Conservation (phyloP, 805 yeast genomes). For the Yamadazyma paraphyllophila region DNA sequence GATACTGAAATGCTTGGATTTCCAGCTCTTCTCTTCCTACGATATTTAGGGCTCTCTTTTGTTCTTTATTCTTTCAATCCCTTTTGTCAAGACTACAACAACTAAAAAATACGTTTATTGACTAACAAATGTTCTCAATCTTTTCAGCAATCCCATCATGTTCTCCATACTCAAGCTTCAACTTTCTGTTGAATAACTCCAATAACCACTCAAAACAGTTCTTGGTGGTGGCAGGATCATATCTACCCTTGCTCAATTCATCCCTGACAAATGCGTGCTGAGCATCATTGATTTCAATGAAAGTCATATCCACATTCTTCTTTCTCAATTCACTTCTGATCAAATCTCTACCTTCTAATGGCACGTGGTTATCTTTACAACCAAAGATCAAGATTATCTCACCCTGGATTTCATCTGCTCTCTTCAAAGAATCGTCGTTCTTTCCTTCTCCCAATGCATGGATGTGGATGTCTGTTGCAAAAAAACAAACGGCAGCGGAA, state of each 20-base stretch:
- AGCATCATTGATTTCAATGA: constrained; percentile 73
- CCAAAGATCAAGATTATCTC: constrained; percentile 74
- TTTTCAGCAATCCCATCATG: constrained; percentile 48
- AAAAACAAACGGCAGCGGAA: constrained; percentile 68
- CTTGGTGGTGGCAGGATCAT: constrained; percentile 72
- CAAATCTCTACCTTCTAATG: constrained; percentile 71
- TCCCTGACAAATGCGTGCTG: constrained; percentile 84
- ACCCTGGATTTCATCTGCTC: constrained; percentile 53
- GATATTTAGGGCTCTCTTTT: no score
- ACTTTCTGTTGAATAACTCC: constrained; percentile 67
- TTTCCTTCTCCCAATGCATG: constrained; percentile 62
- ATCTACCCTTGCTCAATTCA: constrained; percentile 76
- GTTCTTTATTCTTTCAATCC: no score
- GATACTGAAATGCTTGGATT: no score
- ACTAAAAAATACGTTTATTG: neutral
- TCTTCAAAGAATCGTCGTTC: constrained; percentile 62
- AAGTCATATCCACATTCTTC: constrained; percentile 60
- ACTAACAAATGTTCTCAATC: constrained; percentile 63
- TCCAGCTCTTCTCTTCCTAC: no score
- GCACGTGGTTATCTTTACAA: constrained; percentile 76
- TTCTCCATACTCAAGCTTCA: constrained; percentile 66
- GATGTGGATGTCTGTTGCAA: constrained; percentile 77
- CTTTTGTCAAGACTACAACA: neutral
- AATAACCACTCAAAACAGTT: constrained; percentile 64
- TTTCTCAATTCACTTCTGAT: constrained; percentile 61